Evolutionary conservation across 2,329 filamentous ascomycete species (phyloP), one percentile per base, ranked within the genome.

Genomic region (Talaromyces sp.): DNA sequence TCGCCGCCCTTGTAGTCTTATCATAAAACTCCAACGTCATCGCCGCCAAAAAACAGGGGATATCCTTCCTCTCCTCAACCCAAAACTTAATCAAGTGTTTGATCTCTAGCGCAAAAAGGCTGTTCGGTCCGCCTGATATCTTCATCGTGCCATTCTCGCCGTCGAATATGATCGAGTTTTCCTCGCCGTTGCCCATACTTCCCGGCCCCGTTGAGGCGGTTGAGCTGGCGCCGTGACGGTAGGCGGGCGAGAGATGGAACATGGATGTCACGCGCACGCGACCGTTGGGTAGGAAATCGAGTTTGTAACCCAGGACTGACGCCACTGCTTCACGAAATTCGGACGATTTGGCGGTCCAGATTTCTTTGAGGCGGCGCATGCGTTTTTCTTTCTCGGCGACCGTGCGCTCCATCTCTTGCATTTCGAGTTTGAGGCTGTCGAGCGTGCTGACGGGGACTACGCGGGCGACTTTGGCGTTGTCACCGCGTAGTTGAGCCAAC

Each of bases 141-240:
- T 99, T 99, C 95, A 99, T 99, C 0, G 93, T 97, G 8, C 94
- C 95, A 65, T 90, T 89, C 80, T 97, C 93, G 61, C 93, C 93
- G 77, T 97, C 93, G 76, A 97, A 97, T 0, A 97, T 87, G 54
- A 88, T 88, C 5, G 81, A 85, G 67, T 87, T 86, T 68, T 83
- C 83, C 67, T 83, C 81, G 5, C 78, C 79, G 35, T 79, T 77
- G 49, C 78, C 78, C 79, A 80, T 79, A 67, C 77, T 80, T 4
- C 78, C 79, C 1, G 76, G 73, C 1, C 78, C 78, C 4, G 61
- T 31, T 25, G 61, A 41, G 17, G 71, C 68, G 8, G 75, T 72
- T 75, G 92, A 87, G 15, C 59, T 50, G 7, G 84, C 74, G 9
- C 78, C 78, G 59, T 80, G 78, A 59, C 78, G 70, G 64, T 80